phyloP scores from a whole-genome alignment of 2,329 filamentous ascomycete species.

The Leptographium wingfieldii region DNA sequence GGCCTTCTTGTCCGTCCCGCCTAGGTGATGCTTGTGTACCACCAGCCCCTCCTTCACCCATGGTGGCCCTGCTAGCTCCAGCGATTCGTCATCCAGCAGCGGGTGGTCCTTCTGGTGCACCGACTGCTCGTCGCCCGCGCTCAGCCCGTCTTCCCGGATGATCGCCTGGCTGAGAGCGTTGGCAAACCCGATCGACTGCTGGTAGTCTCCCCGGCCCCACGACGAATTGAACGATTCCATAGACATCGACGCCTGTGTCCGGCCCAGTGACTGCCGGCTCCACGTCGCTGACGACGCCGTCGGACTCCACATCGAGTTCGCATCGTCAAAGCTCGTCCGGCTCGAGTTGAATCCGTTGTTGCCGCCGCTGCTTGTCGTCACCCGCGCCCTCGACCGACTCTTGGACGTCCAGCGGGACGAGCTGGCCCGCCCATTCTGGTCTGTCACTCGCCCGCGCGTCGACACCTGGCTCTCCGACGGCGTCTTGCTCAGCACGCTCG shows the following conservation, averaged over 20 bases:
- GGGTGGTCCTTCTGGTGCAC: constrained; percentile 37
- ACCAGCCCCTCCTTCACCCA: constrained; percentile 97
- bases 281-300: constrained; percentile 76
- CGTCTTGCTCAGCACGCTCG: constrained; percentile 84
- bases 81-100: constrained; percentile 79
- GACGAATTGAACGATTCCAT: constrained; percentile 79
- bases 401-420: constrained; percentile 73
- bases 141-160: constrained; percentile 65
- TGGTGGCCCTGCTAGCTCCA: constrained; percentile 85
- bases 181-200: constrained; percentile 94
- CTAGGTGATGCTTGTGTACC: constrained; percentile 92
- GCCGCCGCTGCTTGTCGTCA: constrained; percentile 39
- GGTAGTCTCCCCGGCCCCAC: constrained; percentile 56
- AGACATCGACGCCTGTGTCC: constrained; percentile 83
- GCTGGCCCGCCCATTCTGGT: constrained; percentile 32
- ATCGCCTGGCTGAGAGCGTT: constrained; percentile 95
- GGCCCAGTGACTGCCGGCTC: constrained; percentile 86
- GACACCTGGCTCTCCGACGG: constrained; percentile 70
- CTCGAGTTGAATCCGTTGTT: constrained; percentile 82
- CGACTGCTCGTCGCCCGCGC: constrained; percentile 8
- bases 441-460: constrained; percentile 55
- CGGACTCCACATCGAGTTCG: constrained; percentile 82
- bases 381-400: constrained; percentile 53
- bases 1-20: constrained; percentile 78
- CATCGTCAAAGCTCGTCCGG: constrained; percentile 86